Base-by-base conservation (phyloP, 2,329 filamentous ascomycete genomes). In the Sporothrix curviconia region DNA sequence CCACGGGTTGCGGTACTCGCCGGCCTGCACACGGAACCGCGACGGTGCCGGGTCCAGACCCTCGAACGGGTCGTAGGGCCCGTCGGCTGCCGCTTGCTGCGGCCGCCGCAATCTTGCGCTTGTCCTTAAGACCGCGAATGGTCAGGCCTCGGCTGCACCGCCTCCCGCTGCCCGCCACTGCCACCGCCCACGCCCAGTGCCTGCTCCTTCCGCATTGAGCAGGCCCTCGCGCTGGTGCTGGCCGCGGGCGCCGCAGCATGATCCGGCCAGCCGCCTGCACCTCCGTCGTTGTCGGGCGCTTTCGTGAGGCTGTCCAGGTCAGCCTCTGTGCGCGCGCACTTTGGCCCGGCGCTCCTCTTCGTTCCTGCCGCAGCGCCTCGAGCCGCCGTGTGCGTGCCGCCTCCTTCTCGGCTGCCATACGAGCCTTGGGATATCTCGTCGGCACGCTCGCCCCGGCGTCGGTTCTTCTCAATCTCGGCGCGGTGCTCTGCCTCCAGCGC, bases 31-130 rank as follows among this genome's bases (percentile, higher is more conserved):
- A 9, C 79, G 76, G 67, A 90, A 92, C 64, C 92, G 86, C 64
- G 86, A 78, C 22, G 84, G 82, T 24, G 78, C 77, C 53, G 92
- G 81, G 47, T 81, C 73, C 60, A 92, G 74, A 1, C 90, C 94
- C 39, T 84, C 90, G 68, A 94, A 96, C 0, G 92, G 88, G 74
- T 96, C 91, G 73, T 95, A 96, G 0, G 90, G 86, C 58, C 85
- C 84, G 65, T 90, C 84, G 6, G 81, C 81, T 36, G 81, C 80
- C 1, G 77, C 62, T n/a, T 5, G 63, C 64, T 24, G 60, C 47
- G 2, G 51, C 47, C 11, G 51, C 52, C 2, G 49, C 62, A 17
- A 37, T 39, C 64, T 71, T 78, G 64, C 70, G 71, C 69, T 77
- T 79, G 65, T 80, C 85, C 71, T 89, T 90, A 58, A 96, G 79